A percentile compares a stretch with the other conserved stretches of the same genome.
Evolutionary conservation across 1,284 basidiomycete genomes (phyloP).

Genomic region (Ceratobasidium sp.): DNA sequence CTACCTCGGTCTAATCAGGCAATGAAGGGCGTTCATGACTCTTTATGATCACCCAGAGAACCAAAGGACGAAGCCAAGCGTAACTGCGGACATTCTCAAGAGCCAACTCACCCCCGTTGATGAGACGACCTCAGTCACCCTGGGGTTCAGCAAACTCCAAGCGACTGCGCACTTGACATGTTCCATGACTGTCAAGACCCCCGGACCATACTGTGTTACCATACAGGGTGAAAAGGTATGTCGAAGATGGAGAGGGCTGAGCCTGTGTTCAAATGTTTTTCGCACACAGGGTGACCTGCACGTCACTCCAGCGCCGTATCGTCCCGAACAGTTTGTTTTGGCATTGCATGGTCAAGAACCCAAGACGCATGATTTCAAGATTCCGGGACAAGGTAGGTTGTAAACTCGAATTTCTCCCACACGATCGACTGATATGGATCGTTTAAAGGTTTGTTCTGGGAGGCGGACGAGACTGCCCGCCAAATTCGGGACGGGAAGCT

Average conservation of each 20-base stretch:
- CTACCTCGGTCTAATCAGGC: neutral
- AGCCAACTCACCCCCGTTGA: constrained; percentile 73
- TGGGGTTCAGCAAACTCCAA: constrained; percentile 63
- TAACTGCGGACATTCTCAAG: constrained; percentile 48
- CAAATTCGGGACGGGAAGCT: constrained; percentile 60
- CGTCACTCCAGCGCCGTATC: constrained; percentile 66
- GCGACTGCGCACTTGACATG: constrained; percentile 45
- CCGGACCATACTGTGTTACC: constrained; percentile 7
- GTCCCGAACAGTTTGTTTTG: constrained; percentile 66
- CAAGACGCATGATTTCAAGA: constrained; percentile 58
- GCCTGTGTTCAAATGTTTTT: constrained; percentile 13
- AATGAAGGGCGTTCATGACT: constrained; percentile 66
- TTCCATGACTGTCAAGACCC: constrained; percentile 53
- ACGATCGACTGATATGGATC: constrained; percentile 59
- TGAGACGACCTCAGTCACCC: constrained; percentile 72
- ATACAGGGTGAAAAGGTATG: constrained; percentile 59
- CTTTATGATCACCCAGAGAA: constrained; percentile 81
- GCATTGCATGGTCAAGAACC: constrained; percentile 39
- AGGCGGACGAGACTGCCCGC: constrained; percentile 84
- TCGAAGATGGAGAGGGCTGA: neutral
- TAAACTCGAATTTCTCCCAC: no score
- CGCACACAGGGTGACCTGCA: constrained; percentile 53
- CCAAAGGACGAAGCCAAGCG: constrained; percentile 57
- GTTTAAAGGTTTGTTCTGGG: constrained; percentile 71
- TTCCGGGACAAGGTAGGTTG: constrained; percentile 53